A percentile compares a stretch with the other conserved stretches of the same genome.
Evolutionary conservation across 1,284 basidiomycete genomes (phyloP).

Genomic region (Malassezia dermatis): DNA sequence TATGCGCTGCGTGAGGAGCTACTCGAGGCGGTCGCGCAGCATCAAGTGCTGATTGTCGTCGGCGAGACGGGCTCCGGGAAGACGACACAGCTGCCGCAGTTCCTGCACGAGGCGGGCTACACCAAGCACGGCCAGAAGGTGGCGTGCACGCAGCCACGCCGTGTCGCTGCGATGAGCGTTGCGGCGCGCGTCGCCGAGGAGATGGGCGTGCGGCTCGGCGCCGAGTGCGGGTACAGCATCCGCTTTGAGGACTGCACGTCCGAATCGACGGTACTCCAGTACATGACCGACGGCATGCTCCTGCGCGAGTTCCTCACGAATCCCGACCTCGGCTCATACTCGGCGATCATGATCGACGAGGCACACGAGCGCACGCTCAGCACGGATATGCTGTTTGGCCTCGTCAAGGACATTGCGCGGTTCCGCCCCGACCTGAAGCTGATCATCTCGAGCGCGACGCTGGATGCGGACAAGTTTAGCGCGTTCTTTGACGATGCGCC

Average conservation of each 20-base stretch:
- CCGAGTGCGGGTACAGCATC: constrained; percentile 89
- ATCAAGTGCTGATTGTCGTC: constrained; percentile 58
- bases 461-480: constrained; percentile 46
- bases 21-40: constrained; percentile 71
- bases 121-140: constrained; percentile 74
- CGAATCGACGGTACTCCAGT: constrained; percentile 56
- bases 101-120: constrained; percentile 93
- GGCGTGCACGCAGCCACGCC: constrained; percentile 94
- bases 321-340: constrained; percentile 39
- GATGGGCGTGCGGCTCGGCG: constrained; percentile 89
- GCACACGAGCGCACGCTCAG: constrained; percentile 46
- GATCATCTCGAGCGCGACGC: constrained; percentile 42
- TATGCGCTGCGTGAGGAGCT: constrained; percentile 42
- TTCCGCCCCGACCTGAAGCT: constrained; percentile 44
- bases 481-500: constrained; percentile 46
- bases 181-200: constrained; percentile 97
- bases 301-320: constrained; percentile 46
- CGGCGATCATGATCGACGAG: constrained; percentile 46
- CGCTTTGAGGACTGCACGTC: constrained; percentile 98
- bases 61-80: constrained; percentile 73
- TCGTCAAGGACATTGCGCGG: constrained; percentile 45
- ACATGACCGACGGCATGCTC: constrained; percentile 49
- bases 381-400: constrained; percentile 45
- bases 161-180: constrained; percentile 98
- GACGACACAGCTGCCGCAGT: constrained; percentile 95